Base-by-base conservation (phyloP, 345 rosid species). In the Citrus sinensis region DNA sequence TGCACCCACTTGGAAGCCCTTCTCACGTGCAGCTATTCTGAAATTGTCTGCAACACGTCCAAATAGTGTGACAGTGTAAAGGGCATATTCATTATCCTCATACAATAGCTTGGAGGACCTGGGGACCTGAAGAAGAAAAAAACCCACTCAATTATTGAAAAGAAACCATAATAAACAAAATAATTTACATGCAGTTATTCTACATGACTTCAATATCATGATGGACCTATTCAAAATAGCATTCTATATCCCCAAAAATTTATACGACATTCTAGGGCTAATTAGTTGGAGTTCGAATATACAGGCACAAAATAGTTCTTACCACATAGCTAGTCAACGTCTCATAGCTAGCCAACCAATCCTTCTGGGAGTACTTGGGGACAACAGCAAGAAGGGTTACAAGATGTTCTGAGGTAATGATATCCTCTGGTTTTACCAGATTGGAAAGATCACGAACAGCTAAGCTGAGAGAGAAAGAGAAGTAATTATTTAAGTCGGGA, bases 51-150 rank as follows among this genome's bases (percentile, higher is more conserved):
- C 97, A 82, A 91, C 95, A 29, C 97, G 98, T n/a, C 78, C 82
- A 80, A 97, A 97, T 75, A 97, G 93, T 30, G 89, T 87, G 39
- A 93, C 98, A 6, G 96, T 94, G 83, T 91, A 94, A 73, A 93
- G 97, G 64, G 99, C 98, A 85, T 97, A 94, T 86, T 97, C 99
- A 79, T 97, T 97, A 83, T 97, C 99, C 89, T 97, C 99, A 54
- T 85, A 80, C 86, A 97, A 87, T 79, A 82, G 85, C 92, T 92
- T 97, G n/a, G 98, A 90, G 49, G 98, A 97, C 87, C 98, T 90
- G 46, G 98, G 98, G 76, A 97, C 99, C 99, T 97, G 92, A 84
- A 80, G 76, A 71, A 72, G 20, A 19, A 30, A 30, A 22, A 62
- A 30, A 22, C 64, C 29, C 16, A 74, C 20, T 25, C 16, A 13